Evolutionary conservation across 495 filamentous ascomycete genomes (phyloP), one percentile per base, ranked within the genome.

Genomic region (Neurospora sp.): DNA sequence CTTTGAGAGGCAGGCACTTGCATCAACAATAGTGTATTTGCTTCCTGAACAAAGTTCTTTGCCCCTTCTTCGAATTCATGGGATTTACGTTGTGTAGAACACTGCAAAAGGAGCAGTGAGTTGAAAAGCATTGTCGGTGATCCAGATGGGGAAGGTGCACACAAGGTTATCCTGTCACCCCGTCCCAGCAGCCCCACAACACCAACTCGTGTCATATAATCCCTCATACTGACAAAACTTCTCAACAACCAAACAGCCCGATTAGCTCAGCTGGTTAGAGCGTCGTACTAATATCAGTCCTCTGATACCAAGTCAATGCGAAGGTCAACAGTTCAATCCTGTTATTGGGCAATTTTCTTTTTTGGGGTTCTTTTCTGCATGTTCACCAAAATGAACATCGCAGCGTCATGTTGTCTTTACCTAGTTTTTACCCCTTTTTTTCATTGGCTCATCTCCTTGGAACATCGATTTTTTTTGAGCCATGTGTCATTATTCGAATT

Each of bases 1-100:
- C 78, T 90, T 76, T 90, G 83, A 53, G 74, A 18, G n/a, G 20
- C 7, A 37, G 35, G 35, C 4, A 38, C 41, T 27, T 44, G 41
- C 40, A 12, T 40, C 39, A 40, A 40, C 40, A 40, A 40, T 12
- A 4, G 10, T 53, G 20, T 53, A 14, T 53, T 22, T 53, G 20
- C 45, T 53, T 53, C 45, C 6, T 53, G 20, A 10, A 4, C 9
- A 53, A 2, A 22, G 10, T 9, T 53, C 18, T 6, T 27, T 53
- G 9, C 20, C 12, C 27, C 8, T 12, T 3, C 10, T 61, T 61
- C 6, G 0, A 8, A 61, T 16, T 0, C 27, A 35, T 31, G 6
- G 27, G 10, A 1, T 61, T 16, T 14, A 61, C 9, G 16, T 14
- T 53, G 27, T 6, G 8, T 31, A 61, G 27, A 14, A 6, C 3